Evolutionary conservation across 179 eudicot genomes (phyloP), one percentile per base, ranked within the genome.

Genomic region (Beta corolliflora): DNA sequence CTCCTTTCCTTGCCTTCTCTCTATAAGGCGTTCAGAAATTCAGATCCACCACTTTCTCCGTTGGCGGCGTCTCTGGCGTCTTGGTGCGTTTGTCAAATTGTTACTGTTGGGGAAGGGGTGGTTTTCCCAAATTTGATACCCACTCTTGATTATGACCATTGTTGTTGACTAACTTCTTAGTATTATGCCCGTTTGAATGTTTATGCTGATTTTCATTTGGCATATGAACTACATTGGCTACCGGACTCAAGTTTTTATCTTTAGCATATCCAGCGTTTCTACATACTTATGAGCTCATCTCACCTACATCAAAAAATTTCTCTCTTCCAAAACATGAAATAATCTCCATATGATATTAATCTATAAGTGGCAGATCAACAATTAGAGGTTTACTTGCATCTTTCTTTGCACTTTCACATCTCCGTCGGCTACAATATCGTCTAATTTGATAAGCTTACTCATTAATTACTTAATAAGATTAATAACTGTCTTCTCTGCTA

Each of bases 401-500:
- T 91, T 94, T 87, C 96, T 90, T 84, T 94, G 97, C 87, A 92
- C 75, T 84, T 94, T 92, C 53, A 91, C 94, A 85, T 95, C 97
- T 19, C 98, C 97, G 31, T 94, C 94, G 0, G 81, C 97, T n/a
- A 78, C 71, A 83, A 94, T 89, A 15, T 91, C 93, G 69, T 95
- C 99, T 85, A 95, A 85, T 86, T 91, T 95, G 55, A 95, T 84
- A 71, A 95, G 82, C 23, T 94, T 92, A 81, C 90, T 92, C 99
- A 95, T 95, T 81, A 94, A 83, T 46, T 83, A 60, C 74, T 94
- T 97, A 67, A 85, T 90, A 45, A 91, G 53, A 78, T 82, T 90
- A 46, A 79, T 79, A 45, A 92, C 80, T 54, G 86, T 85, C 86
- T 91, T 91, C 85, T 95, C 96, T 11, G 78, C 88, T 41, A 92